Base-by-base conservation (phyloP, 495 filamentous ascomycete genomes). In the Neurospora cerealis region DNA sequence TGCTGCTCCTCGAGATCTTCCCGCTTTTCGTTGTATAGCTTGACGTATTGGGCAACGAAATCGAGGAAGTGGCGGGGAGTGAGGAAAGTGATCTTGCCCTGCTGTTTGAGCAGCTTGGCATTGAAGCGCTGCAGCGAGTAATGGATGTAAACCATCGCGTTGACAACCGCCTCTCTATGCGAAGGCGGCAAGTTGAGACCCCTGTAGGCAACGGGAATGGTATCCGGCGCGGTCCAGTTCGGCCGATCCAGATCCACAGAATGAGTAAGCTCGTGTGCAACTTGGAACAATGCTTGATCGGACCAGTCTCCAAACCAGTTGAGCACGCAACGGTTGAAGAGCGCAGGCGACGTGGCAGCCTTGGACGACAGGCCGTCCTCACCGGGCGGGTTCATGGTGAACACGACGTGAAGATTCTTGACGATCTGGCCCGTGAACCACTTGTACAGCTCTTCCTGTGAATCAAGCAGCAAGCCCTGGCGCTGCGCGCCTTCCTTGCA, bases 261-360 rank as follows among this genome's bases (percentile, higher is more conserved):
- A 76, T 97, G 93, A 4, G 96, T 99, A 70, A 99, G 87, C 82
- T 99, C 96, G 69, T 93, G 92, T 32, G 92, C 96, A 73, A 99
- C 96, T 83, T 98, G 96, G 91, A 96, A 99, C 46, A 99, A 89
- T 32, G 96, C 96, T 81, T 98, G 96, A 81, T 98, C 96, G 9
- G 96, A 98, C 96, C 96, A 99, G 84, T 99, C 96, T 69, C 96
- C 96, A 81, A 98, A 97, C 96, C 96, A 99, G 84, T 99, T 99
- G 71, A 99, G 90, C 60, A 99, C 96, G 79, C 96, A 99, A 85
- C 96, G 90, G 83, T 99, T 99, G 90, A 99, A 99, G 76, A 99
- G 83, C 38, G 96, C 96, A 54, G 96, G 96, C 86, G 93, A 97
- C 17, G 96, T 99, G 21, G 96, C 96, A 71, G 96, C 96, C 83